phyloP scores from a whole-genome alignment of 1,284 basidiomycete genomes.

The Abortiporus biennis region DNA sequence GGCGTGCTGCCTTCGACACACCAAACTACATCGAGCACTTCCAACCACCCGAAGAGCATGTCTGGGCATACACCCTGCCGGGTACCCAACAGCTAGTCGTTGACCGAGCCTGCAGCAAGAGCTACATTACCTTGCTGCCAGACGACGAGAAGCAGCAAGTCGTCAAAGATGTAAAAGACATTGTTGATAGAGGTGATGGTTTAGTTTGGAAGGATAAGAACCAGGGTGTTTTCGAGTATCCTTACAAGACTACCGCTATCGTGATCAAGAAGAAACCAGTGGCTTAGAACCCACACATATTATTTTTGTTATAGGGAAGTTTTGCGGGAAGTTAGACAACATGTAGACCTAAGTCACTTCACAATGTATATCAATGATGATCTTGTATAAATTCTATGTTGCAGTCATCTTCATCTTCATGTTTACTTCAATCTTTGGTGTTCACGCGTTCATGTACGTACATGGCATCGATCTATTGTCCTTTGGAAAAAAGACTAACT shows the following conservation, averaged over 20 bases:
- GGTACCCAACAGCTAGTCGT: slow-evolving; percentile 45
- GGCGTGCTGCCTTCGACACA: slow-evolving; percentile 59
- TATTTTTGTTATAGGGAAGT: no score
- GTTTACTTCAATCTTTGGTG: no score
- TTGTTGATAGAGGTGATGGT: slow-evolving; percentile 40
- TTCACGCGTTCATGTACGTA: no score
- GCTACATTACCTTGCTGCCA: slow-evolving; percentile 59
- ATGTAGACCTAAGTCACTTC: no score
- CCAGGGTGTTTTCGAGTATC: slow-evolving; percentile 46
- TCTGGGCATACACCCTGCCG: slow-evolving; percentile 42
- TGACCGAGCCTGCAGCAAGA: slow-evolving; percentile 67
- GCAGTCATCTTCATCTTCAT: no score
- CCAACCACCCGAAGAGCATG: slow-evolving; percentile 44
- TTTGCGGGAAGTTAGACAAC: no score
- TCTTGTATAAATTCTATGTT: no score
- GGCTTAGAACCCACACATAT: no score
- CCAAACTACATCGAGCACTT: slow-evolving; percentile 48
- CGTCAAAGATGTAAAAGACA: slow-evolving; percentile 38
- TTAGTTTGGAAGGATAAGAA: slow-evolving; percentile 41
- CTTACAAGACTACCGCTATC: slow-evolving; percentile 44
- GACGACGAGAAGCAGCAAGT: slow-evolving; percentile 48
- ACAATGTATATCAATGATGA: no score
- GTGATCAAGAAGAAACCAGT: slow-evolving; percentile 37
- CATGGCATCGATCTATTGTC: no score
- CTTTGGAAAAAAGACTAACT: no score